Conservation (phyloP, 2,329 filamentous ascomycete genomes). For the Coniosporium uncinatum region DNA sequence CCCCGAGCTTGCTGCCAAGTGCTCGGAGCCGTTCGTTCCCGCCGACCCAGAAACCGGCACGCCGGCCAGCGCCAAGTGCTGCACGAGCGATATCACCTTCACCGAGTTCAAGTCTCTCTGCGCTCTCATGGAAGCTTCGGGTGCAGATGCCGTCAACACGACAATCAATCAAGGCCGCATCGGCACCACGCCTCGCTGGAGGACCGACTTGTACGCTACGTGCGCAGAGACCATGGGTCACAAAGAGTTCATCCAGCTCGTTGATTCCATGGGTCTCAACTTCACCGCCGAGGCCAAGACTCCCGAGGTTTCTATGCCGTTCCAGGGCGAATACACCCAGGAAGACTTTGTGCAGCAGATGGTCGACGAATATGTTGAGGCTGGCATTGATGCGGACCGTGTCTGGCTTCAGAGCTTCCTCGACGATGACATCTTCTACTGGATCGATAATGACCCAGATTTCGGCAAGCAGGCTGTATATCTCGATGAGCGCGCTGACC, state of each 20-base stretch:
- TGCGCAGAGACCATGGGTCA: slow-evolving; percentile 59
- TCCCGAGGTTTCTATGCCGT: slow-evolving; percentile 64
- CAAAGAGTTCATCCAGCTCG: slow-evolving; percentile 55
- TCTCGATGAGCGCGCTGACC: slow-evolving; percentile 56
- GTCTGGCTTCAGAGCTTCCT: slow-evolving; percentile 58
- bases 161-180: slow-evolving; percentile 43
- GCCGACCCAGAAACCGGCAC: slow-evolving; percentile 15
- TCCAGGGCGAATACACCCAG: slow-evolving; percentile 57
- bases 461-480: slow-evolving; percentile 59
- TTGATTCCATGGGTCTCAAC: slow-evolving; percentile 47
- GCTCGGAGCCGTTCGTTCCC: slow-evolving; percentile 25
- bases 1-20: slow-evolving; percentile 25
- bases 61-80: slow-evolving; percentile 58
- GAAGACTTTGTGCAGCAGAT: slow-evolving; percentile 59
- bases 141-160: slow-evolving; percentile 51
- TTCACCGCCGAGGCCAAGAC: slow-evolving; percentile 67
- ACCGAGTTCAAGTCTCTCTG: slow-evolving; percentile 63
- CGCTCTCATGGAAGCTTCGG: slow-evolving; percentile 55
- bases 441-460: slow-evolving; percentile 54
- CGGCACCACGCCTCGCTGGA: slow-evolving; percentile 50
- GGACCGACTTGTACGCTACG: slow-evolving; percentile 59
- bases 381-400: slow-evolving; percentile 27
- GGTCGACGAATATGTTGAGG: slow-evolving; percentile 32
- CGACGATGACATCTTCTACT: slow-evolving; percentile 60
- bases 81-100: slow-evolving; percentile 65